phyloP scores from a whole-genome alignment of 768 basidiomycete genomes.

The Podaxis pistillaris region DNA sequence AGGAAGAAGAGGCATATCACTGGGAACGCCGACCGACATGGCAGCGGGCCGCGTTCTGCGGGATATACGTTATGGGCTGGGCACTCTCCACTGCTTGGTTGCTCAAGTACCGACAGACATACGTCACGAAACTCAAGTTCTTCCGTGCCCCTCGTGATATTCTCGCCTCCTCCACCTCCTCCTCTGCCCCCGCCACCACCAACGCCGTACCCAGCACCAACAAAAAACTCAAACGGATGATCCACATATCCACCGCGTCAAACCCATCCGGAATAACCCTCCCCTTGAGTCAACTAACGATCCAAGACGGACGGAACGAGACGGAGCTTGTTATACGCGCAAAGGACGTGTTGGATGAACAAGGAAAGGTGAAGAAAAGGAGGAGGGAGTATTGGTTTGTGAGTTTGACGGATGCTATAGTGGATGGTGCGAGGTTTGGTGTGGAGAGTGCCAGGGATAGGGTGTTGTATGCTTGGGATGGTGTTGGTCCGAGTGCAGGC shows the following conservation, averaged over 20 bases:
- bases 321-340: conserved; percentile 32
- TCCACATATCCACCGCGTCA: conserved; percentile 12
- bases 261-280: conserved; percentile 26
- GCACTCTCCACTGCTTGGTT: conserved; percentile 27
- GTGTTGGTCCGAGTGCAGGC: conserved; percentile 5
- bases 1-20: conserved; percentile 9
- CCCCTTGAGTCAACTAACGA: conserved; percentile 24
- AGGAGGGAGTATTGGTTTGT: conserved; percentile 34
- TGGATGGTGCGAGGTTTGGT: conserved; percentile 23
- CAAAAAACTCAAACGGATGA: background rate
- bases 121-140: conserved; percentile 28
- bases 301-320: conserved; percentile 30
- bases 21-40: conserved; percentile 31
- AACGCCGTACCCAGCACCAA: background rate
- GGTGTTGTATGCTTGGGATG: conserved; percentile 28
- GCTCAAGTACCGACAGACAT: conserved; percentile 13
- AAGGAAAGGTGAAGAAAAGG: background rate
- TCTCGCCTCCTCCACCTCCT: conserved; percentile 18
- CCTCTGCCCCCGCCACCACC: background rate
- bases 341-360: conserved; percentile 18
- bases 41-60: conserved; percentile 31
- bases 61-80: conserved; percentile 30
- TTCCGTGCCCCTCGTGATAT: conserved; percentile 26
- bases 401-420: conserved; percentile 24
- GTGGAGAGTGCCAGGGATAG: conserved; percentile 24